Evolutionary conservation across 805 yeast genomes (phyloP).

Genomic region (Metschnikowia cerradonensis): DNA sequence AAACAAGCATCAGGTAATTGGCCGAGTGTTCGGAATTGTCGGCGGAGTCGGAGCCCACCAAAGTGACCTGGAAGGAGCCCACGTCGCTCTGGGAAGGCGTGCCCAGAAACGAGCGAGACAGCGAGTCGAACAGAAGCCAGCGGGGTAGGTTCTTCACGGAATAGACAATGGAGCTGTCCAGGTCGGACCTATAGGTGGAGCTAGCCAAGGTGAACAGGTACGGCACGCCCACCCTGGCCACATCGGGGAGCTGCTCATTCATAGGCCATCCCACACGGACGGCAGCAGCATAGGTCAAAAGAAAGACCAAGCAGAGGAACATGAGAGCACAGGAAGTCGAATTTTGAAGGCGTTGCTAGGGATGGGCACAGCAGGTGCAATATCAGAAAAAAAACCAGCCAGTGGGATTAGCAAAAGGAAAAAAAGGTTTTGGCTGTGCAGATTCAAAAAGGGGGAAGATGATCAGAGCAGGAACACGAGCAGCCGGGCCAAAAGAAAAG

Average conservation of each 20-base stretch:
- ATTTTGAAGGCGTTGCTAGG: neutral
- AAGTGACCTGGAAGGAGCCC: slow-evolving; percentile 37
- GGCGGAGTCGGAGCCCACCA: slow-evolving; percentile 63
- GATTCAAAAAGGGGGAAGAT: neutral
- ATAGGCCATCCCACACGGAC: slow-evolving; percentile 74
- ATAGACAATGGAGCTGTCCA: slow-evolving; percentile 47
- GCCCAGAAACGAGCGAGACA: slow-evolving; percentile 62
- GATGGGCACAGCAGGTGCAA: neutral
- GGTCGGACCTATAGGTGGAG: slow-evolving; percentile 54
- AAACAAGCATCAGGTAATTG: slow-evolving; percentile 57
- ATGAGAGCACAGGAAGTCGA: neutral
- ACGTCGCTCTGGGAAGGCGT: slow-evolving; percentile 51
- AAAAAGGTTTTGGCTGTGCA: neutral
- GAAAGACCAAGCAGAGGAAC: slow-evolving; percentile 9
- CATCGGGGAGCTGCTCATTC: slow-evolving; percentile 77
- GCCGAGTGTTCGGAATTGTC: slow-evolving; percentile 44
- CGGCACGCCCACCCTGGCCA: slow-evolving; percentile 64
- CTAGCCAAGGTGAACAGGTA: slow-evolving; percentile 66
- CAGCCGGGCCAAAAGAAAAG: too few relatives aligned
- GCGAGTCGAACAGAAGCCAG: slow-evolving; percentile 75
- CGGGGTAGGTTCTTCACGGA: slow-evolving; percentile 57
- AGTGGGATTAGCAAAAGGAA: neutral
- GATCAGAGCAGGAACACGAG: neutral
- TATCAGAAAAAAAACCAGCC: neutral
- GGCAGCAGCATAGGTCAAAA: slow-evolving; percentile 29